Base-by-base conservation (phyloP, 179 eudicot genomes). In the Sideroxylon spinosum region DNA sequence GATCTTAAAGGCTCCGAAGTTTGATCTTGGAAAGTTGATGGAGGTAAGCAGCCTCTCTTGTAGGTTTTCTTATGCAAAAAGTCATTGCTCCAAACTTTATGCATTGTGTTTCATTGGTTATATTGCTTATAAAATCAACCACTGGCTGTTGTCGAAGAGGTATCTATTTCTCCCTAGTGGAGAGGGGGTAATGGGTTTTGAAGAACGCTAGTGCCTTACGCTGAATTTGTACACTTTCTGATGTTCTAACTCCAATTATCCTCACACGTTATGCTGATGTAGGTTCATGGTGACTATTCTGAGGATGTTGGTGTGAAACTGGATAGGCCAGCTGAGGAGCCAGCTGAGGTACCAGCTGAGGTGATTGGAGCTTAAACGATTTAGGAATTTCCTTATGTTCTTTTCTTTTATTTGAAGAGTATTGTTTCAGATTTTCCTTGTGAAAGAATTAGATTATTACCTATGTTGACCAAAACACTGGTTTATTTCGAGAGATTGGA, bases 1-100 rank as follows among this genome's bases (percentile, higher is more conserved):
- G 86, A 89, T 90, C 83, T 79, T 90, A 79, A 90, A 90, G 64
- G 88, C 92, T 26, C 92, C 94, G 60, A 90, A 90, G 76, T 90
- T 90, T 77, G 92, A 90, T 72, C 90, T 90, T 80, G 87, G 88
- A 62, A 90, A 84, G 76, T 78, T 90, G 83, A 90, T 90, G 94
- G 94, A 90, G 89, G 94, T 71, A 78, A 56, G 75, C 66, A 44
- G 26, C 19, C 11, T 1, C n/a, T 44, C 14, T 17, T 17, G 49
- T 11, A 48, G n/a, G 62, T 11, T 9, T 23, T 20, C 56, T 20
- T 59, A 60, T 8, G 11, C 7, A 17, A 63, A 17, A 63, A 62
- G 28, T 61, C 6, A 6, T 25, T 20, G 23, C n/a, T 22, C 3
- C 23, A 7, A 22, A 25, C 13, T 29, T 23, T 62, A 0, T 3